Conservation (phyloP, 2,329 filamentous ascomycete genomes). For the Aspergillus flavus region DNA sequence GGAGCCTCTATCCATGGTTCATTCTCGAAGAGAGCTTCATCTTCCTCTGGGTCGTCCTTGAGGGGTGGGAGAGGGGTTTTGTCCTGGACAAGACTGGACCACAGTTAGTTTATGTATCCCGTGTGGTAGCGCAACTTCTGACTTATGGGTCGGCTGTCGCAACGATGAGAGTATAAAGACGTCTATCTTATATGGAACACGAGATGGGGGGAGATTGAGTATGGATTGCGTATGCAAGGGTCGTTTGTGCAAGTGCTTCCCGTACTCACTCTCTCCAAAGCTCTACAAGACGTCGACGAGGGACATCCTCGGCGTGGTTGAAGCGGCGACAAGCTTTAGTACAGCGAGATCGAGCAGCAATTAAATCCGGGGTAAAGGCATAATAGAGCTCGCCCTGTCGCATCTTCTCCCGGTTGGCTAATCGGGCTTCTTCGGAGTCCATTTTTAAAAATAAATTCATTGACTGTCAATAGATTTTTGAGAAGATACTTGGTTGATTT, state of each 20-base stretch:
- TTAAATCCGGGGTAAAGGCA: conserved; percentile 70
- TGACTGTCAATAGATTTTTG: not conserved
- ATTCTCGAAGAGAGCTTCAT: conserved; percentile 65
- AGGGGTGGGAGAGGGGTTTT: conserved; percentile 64
- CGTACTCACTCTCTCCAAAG: conserved; percentile 70
- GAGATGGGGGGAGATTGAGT: not conserved
- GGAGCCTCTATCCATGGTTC: conserved; percentile 72
- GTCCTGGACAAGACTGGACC: conserved; percentile 63
- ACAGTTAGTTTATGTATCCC: not conserved
- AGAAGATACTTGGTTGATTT: not conserved
- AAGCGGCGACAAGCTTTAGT: conserved; percentile 62
- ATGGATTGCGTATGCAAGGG: not conserved
- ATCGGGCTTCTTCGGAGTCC: conserved; percentile 18
- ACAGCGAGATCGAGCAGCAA: conserved; percentile 65
- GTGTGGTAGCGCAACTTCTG: not conserved
- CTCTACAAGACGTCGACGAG: conserved; percentile 65
- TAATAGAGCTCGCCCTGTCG: conserved; percentile 70
- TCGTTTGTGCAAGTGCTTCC: not conserved
- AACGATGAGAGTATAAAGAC: not conserved
- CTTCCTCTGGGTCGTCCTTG: conserved; percentile 60
- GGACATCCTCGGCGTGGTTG: conserved; percentile 63
- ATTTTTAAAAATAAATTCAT: not conserved
- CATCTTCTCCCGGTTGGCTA: conserved; percentile 53
- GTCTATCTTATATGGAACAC: not conserved
- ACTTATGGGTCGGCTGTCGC: not conserved